Conservation (phyloP, 1,284 basidiomycete species). For the Meripilus lineatus region DNA sequence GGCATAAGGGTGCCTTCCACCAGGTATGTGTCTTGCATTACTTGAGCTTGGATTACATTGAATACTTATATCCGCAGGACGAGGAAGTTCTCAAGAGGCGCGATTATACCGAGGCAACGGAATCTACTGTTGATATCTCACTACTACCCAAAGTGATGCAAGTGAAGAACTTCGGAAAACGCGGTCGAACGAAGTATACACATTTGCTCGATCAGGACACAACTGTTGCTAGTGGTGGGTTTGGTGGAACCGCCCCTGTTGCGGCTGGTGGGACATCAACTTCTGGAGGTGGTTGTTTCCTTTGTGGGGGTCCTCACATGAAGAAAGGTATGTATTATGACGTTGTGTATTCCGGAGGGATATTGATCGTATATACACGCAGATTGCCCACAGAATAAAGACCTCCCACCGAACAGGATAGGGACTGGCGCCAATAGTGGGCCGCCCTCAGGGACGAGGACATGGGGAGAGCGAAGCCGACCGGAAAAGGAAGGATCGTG, state of each 20-base stretch:
- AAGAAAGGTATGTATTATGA: slow-evolving; percentile 61
- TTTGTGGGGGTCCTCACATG: slow-evolving; percentile 86
- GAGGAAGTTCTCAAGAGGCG: slow-evolving; percentile 80
- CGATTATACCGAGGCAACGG: slow-evolving; percentile 88
- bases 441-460: slow-evolving; percentile 32
- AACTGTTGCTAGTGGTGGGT: slow-evolving; percentile 56
- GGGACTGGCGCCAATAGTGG: slow-evolving; percentile 47
- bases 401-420: slow-evolving; percentile 35
- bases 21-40: slow-evolving; percentile 48
- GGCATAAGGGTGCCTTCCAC: slow-evolving; percentile 99
- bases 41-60: not conserved
- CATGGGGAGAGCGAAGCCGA: slow-evolving; percentile 31
- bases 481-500: slow-evolving; percentile 28
- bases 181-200: slow-evolving; percentile 91
- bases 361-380: slow-evolving; percentile 2
- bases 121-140: slow-evolving; percentile 81
- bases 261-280: slow-evolving; percentile 53
- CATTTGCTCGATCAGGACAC: slow-evolving; percentile 96
- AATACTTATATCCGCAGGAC: slow-evolving; percentile 59
- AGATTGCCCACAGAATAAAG: slow-evolving; percentile 76
- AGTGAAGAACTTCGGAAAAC: slow-evolving; percentile 94
- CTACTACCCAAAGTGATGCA: slow-evolving; percentile 94
- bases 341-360: slow-evolving; percentile 7
- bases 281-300: slow-evolving; percentile 76
- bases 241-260: slow-evolving; percentile 57